Conservation (phyloP, 2,329 filamentous ascomycete genomes). For the Apiospora malaysiana region DNA sequence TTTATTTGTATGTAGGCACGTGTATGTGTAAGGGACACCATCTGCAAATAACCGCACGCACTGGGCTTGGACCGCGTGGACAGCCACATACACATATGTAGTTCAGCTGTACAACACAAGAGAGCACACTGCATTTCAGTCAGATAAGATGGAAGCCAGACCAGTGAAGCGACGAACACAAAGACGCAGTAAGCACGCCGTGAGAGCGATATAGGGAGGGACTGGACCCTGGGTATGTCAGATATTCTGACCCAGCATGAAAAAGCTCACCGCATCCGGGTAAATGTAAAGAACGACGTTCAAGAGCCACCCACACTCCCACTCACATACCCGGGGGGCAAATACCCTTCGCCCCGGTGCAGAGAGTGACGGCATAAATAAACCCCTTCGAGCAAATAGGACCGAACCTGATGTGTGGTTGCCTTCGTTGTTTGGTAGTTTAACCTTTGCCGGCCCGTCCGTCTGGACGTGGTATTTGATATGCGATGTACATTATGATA, state of each 20-base stretch:
- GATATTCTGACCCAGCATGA: background rate
- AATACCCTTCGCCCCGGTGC: background rate
- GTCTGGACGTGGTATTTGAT: background rate
- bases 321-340: background rate
- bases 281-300: conserved; percentile 8
- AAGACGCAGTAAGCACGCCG: background rate
- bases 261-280: background rate
- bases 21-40: background rate
- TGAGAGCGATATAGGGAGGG: background rate
- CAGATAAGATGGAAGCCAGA: background rate
- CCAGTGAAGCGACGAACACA: background rate
- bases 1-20: background rate
- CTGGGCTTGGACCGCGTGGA: background rate
- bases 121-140: background rate
- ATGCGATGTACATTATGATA: background rate
- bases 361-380: background rate
- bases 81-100: background rate
- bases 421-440: background rate
- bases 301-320: background rate
- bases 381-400: background rate
- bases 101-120: background rate
- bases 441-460: conserved; percentile 6
- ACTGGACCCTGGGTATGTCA: background rate
- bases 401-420: background rate
- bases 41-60: background rate